Percentiles rank a stretch among this genome's conserved stretches.
Conservation (phyloP, 805 yeast genomes). For the Cyberlindnera bimundalis region DNA sequence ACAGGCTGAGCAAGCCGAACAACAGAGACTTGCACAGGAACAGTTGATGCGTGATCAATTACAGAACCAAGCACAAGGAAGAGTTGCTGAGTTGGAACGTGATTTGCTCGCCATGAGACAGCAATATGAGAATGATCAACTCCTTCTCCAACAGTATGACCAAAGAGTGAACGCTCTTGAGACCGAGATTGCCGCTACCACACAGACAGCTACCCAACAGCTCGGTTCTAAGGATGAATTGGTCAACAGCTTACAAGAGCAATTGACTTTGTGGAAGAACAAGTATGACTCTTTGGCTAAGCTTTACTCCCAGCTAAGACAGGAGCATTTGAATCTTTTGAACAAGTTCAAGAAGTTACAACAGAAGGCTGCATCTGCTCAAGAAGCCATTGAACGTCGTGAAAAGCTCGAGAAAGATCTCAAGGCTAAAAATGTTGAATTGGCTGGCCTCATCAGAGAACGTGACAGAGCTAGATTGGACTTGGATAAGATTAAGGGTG, state of each 20-base stretch:
- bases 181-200: conserved; percentile 58
- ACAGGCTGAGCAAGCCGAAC: conserved; percentile 63
- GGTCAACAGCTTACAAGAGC: conserved; percentile 64
- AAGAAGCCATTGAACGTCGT: conserved; percentile 80
- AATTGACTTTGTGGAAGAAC: conserved; percentile 71
- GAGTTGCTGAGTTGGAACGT: conserved; percentile 77
- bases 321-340: conserved; percentile 80
- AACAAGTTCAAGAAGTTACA: conserved; percentile 77
- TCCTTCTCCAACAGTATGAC: conserved; percentile 82
- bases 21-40: conserved; percentile 69
- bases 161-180: conserved; percentile 79
- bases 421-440: conserved; percentile 80
- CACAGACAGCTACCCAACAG: conserved; percentile 67
- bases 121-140: conserved; percentile 84
- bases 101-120: conserved; percentile 71
- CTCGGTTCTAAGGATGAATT: conserved; percentile 74
- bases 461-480: conserved; percentile 87
- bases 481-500: conserved; percentile 63
- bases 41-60: conserved; percentile 63
- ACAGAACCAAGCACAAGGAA: conserved; percentile 71
- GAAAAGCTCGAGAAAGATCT: conserved; percentile 80
- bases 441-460: conserved; percentile 85
- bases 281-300: conserved; percentile 90
- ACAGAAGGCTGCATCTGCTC: conserved; percentile 84
- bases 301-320: conserved; percentile 84